These are phyloP conservation scores for Trichoderma orchidacearum DNA, from an alignment of 495 filamentous ascomycete species.

Conservation along the genomic window DNA sequence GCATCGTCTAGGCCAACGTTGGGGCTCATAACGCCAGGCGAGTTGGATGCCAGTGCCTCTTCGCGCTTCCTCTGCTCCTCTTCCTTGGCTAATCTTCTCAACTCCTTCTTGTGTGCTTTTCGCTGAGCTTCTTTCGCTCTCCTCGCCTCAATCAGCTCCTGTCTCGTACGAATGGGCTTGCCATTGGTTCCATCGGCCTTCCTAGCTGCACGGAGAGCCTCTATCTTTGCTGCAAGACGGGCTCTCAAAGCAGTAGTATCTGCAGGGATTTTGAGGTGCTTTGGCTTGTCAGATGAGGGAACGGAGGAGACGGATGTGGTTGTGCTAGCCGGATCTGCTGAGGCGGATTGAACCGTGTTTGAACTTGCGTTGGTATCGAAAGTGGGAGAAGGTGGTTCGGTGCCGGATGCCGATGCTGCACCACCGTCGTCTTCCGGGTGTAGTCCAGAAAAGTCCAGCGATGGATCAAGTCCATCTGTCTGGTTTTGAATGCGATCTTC, in stretches of 20 bases:
- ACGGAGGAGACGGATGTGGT: slow-evolving; percentile 62
- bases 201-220: slow-evolving; percentile 63
- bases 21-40: slow-evolving; percentile 47
- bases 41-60: slow-evolving; percentile 51
- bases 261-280: slow-evolving; percentile 38
- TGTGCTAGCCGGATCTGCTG: slow-evolving; percentile 37
- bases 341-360: slow-evolving; percentile 17
- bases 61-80: slow-evolving; percentile 59
- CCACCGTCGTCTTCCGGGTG: slow-evolving; percentile 27
- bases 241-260: slow-evolving; percentile 58
- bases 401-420: slow-evolving; percentile 33
- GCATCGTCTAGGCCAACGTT: slow-evolving; percentile 48
- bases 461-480: slow-evolving; percentile 12
- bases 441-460: slow-evolving; percentile 26
- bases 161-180: slow-evolving; percentile 62
- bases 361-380: slow-evolving; percentile 40
- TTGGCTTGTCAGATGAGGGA: slow-evolving; percentile 41
- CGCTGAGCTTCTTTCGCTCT: slow-evolving; percentile 76
- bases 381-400: slow-evolving; percentile 44
- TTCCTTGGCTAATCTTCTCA: slow-evolving; percentile 57
- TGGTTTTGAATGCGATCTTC: neutral
- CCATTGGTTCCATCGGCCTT: slow-evolving; percentile 74
- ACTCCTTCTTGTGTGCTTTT: slow-evolving; percentile 73
- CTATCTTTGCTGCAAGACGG: slow-evolving; percentile 66
- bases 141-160: slow-evolving; percentile 81